Base-by-base conservation (phyloP, 495 filamentous ascomycete species). In the Talaromyces thailandensis region DNA sequence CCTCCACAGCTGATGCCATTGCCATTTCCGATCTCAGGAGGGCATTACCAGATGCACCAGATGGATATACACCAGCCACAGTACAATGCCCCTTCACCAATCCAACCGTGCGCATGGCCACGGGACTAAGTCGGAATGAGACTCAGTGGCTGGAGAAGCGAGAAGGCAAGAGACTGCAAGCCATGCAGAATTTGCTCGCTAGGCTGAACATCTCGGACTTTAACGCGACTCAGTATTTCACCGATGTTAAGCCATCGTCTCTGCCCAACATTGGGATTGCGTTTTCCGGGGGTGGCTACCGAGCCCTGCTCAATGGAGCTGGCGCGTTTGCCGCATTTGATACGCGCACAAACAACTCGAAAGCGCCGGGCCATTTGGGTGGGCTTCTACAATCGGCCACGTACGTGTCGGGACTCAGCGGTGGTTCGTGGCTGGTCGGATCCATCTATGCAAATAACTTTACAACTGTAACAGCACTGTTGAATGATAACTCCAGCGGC, bases 401-500 rank as follows among this genome's bases (percentile, higher is more conserved):
- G 0, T 98, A 98, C 70, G 64, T 97, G 16, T 79, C 91, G 18
- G 93, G 91, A 35, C 79, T 97, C 21, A 93, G 89, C 16, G 93
- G 93, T 32, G 94, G 93, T 58, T 84, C 86, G 12, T 98, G 93
- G 93, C 75, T 97, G 11, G 83, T 96, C 11, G 89, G 90, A 6
- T 92, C 88, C 29, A 82, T 98, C 18, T 94, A 85, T 67, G 78
- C 87, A 63, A 98, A 97, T 76, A 98, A 97, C 74, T 98, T 93
- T 76, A 88, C 87, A 32, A 87, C 84, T 16, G 81, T 97, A 48
- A 69, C 82, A 31, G 70, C 70, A 43, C 81, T 95, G 62, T 79
- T 82, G 18, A 69, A 83, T 37, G 81, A 79, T 11, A 75, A 78
- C 65, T 66, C 79, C 1, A 83, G 81, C 12, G 76, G 75, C 16